A percentile compares a stretch with the other conserved stretches of the same genome.
Conservation (phyloP, 78 protist genomes). For the Dictyostelium purpureum region DNA sequence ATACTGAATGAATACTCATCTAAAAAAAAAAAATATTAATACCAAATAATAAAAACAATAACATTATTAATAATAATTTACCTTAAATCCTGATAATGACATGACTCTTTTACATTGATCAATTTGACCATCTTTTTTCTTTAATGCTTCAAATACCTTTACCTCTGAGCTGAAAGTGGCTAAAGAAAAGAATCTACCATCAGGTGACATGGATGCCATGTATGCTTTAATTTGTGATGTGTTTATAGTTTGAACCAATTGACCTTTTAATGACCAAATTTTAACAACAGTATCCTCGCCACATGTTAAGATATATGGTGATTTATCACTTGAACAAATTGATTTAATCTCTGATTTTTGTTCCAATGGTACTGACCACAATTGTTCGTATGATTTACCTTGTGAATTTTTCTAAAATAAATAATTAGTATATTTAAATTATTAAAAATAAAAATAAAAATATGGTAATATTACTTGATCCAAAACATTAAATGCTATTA, state of each 20-base stretch:
- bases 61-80: not conserved
- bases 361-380: slow-evolving; percentile 12
- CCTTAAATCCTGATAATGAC: slow-evolving; percentile 54
- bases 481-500: not conserved
- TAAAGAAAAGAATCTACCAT: slow-evolving; percentile 44
- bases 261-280: slow-evolving; percentile 32
- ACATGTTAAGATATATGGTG: slow-evolving; percentile 37
- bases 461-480: not conserved
- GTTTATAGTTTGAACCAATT: slow-evolving; percentile 19
- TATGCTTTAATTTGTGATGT: slow-evolving; percentile 53
- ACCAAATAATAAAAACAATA: not conserved
- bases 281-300: slow-evolving; percentile 29
- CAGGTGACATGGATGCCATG: slow-evolving; percentile 10
- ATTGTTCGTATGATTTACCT: slow-evolving; percentile 30
- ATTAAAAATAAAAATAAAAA: not conserved
- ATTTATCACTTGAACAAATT: not conserved
- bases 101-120: slow-evolving; percentile 47
- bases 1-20: slow-evolving; percentile 15
- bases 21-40: not conserved
- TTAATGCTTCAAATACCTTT: slow-evolving; percentile 28
- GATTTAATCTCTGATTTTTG: not conserved
- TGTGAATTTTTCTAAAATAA: not conserved
- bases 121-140: slow-evolving; percentile 27
- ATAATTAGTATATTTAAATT: not conserved
- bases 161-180: slow-evolving; percentile 46